Evolutionary conservation across 257 asterid species (phyloP).

Genomic region (Solanum lignicaule): DNA sequence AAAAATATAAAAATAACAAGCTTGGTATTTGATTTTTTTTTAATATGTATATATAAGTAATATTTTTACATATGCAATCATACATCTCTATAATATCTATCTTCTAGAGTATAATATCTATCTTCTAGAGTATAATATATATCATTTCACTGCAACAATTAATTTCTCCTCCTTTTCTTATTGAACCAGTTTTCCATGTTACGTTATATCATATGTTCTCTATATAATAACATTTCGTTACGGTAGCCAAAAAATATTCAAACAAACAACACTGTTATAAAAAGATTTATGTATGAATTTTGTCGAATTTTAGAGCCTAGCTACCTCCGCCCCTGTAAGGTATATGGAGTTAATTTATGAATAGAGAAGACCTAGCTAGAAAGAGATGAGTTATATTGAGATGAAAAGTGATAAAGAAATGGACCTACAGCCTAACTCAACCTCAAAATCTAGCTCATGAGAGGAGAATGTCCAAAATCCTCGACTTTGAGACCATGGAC

Average conservation of each 20-base stretch:
- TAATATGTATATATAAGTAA: neutral
- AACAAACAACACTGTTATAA: neutral
- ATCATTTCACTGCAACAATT: neutral
- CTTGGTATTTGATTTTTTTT: neutral
- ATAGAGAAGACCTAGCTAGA: neutral
- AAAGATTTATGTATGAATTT: neutral
- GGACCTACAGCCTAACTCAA: neutral
- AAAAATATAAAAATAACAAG: neutral
- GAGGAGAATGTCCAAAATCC: neutral
- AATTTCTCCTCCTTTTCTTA: neutral
- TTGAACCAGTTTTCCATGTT: neutral
- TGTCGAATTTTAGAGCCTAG: neutral
- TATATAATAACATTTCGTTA: neutral
- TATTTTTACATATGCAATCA: neutral
- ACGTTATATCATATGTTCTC: neutral
- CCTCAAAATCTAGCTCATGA: neutral
- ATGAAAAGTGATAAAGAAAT: neutral
- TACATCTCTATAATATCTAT: neutral
- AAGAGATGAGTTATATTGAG: neutral
- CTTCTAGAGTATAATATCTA: neutral
- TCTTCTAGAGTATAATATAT: neutral
- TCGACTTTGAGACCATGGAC: neutral
- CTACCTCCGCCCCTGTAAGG: neutral
- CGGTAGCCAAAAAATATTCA: neutral
- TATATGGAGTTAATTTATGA: neutral